A percentile compares a stretch with the other conserved stretches of the same genome.
Conservation (phyloP, 352 stramenopile species). For the Globisporangium polare region DNA sequence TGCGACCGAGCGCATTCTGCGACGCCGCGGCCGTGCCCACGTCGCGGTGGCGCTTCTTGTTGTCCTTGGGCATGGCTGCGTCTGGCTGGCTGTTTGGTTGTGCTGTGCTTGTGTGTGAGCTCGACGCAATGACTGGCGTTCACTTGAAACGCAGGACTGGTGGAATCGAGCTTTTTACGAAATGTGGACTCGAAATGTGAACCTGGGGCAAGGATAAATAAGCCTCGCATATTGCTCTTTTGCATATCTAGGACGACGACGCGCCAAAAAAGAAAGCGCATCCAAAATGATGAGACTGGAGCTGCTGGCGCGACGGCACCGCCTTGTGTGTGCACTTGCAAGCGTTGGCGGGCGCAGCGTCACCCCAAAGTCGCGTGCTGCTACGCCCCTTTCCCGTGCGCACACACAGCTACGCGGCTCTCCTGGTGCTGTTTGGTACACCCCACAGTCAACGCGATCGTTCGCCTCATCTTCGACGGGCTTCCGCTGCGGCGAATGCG, state of each 20-base stretch:
- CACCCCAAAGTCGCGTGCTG: not conserved
- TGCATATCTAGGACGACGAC: too few species aligned
- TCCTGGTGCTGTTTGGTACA: not conserved
- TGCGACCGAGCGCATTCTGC: constrained; percentile 83
- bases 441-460: not conserved
- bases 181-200: too few species aligned
- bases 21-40: constrained; percentile 11
- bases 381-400: too few species aligned
- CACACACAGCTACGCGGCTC: not conserved
- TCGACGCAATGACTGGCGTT: not conserved
- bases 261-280: not conserved
- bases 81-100: not conserved
- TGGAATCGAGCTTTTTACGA: too few species aligned
- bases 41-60: constrained; percentile 78
- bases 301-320: constrained; percentile 3
- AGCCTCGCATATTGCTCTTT: too few species aligned
- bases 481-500: constrained; percentile 56
- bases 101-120: too few species aligned
- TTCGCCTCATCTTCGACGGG: constrained; percentile 23
- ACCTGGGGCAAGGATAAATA: too few species aligned
- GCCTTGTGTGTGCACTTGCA: not conserved
- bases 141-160: too few species aligned
- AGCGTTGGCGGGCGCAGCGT: not conserved
- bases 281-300: not conserved
- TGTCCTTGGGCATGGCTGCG: constrained; percentile 33